phyloP scores from a whole-genome alignment of 2,329 filamentous ascomycete species.

The Hypoxylon rubiginosum region DNA sequence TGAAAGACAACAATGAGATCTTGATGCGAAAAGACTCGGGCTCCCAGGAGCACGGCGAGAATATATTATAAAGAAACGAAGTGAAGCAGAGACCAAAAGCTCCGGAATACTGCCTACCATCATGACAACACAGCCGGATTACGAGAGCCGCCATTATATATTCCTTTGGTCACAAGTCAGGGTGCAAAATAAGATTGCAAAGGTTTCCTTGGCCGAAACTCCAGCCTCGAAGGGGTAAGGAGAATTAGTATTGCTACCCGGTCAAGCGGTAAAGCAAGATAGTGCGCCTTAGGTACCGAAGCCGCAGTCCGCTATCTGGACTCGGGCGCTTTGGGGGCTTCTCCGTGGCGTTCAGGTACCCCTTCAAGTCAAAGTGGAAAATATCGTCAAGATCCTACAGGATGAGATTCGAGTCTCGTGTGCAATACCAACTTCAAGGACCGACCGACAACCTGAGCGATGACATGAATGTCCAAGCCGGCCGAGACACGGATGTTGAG shows the following conservation, averaged over 20 bases:
- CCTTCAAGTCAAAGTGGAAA: slow-evolving; percentile 21
- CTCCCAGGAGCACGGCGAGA: slow-evolving; percentile 28
- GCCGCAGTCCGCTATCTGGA: slow-evolving; percentile 2
- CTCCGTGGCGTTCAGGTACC: slow-evolving; percentile 25
- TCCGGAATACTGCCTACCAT: slow-evolving; percentile 24
- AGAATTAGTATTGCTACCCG: slow-evolving; percentile 32
- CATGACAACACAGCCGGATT: slow-evolving; percentile 17
- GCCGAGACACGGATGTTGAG: slow-evolving; percentile 13
- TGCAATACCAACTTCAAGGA: slow-evolving; percentile 9
- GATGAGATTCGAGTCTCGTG: slow-evolving; percentile 22
- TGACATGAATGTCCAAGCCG: slow-evolving; percentile 31
- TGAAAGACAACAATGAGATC: slow-evolving; percentile 8
- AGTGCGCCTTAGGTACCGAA: slow-evolving; percentile 15
- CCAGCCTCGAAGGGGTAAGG: slow-evolving; percentile 27
- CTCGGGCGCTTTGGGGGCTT: slow-evolving; percentile 13
- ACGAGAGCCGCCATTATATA: slow-evolving; percentile 34
- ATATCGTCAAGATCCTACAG: slow-evolving; percentile 22
- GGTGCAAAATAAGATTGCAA: slow-evolving; percentile 13
- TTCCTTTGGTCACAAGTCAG: slow-evolving; percentile 9
- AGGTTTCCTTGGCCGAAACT: slow-evolving; percentile 37
- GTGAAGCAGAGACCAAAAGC: slow-evolving; percentile 22
- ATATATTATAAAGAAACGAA: slow-evolving; percentile 24
- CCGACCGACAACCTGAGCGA: slow-evolving; percentile 3
- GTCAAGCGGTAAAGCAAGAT: slow-evolving; percentile 12
- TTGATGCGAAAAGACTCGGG: slow-evolving; percentile 10